Evolutionary conservation across 352 stramenopile species (phyloP), one percentile per base, ranked within the genome.

Genomic region (Pythium sukuiense): DNA sequence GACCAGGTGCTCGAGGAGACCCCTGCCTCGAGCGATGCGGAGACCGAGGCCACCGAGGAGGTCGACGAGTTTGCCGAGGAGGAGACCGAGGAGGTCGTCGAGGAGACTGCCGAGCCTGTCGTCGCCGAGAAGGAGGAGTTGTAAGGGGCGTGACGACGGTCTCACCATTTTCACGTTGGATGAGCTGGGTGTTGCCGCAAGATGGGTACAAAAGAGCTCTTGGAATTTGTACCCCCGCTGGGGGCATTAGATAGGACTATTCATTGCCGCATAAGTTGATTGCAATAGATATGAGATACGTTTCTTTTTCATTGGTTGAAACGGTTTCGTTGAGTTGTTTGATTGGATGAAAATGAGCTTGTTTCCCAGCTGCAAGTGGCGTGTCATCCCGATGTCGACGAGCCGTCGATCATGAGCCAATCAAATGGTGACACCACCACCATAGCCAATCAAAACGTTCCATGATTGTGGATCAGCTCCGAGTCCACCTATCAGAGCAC

Each of bases 71-170:
- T 61, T 14, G 61, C 61, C 43, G 77, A 90, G 58, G 74, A 90
- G 65, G 83, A 89, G 55, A 79, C 80, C 27, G 79, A 87, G n/a
- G 74, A 78, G 35, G 55, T 59, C 6, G 76, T 77, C 41, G 55
- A 30, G 8, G 29, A 35, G 24, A 30, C 30, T 5, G 58, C 50
- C 32, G 53, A 68, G 37, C 20, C 57, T 24, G 30, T 35, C 20
- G 30, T 11, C 8, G 43, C 55, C 39, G 60, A 72, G 35, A 73
- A 73, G 61, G 67, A 73, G 24, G 67, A 73, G 67, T 43, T 73
- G 61, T 73, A 73, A 65, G 55, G 30, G 32, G 5, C 32, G 5
- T 35, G 5, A 9, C 32, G 32, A 35, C 32, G 32, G 32, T 9
- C 32, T 35, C 32, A 9, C 32, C 32, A 35, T 35, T 35, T 35